phyloP scores from a whole-genome alignment of 305 asterid species.

The Solanum hybrid region DNA sequence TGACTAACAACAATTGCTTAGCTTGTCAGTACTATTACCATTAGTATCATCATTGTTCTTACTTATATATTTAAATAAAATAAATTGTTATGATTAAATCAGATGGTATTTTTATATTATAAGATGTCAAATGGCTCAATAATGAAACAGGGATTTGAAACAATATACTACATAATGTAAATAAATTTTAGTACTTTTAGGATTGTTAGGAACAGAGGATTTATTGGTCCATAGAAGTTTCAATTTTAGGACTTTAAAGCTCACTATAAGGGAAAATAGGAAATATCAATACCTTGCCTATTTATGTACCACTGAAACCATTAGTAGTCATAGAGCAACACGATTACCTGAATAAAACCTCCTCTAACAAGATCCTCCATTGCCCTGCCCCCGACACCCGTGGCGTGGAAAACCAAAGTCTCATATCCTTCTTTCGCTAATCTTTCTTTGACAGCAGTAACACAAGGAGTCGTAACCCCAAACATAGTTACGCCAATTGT shows the following conservation, averaged over 20 bases:
- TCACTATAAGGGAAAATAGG: neutral
- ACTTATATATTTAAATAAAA: neutral
- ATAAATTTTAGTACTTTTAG: neutral
- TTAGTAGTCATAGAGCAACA: neutral
- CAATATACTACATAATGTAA: neutral
- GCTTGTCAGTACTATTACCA: neutral
- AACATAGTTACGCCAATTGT: conserved; percentile 93
- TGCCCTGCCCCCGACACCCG: conserved; percentile 99
- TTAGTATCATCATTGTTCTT: neutral
- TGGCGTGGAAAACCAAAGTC: conserved; percentile 84
- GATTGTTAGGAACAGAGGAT: neutral
- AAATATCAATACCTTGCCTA: neutral
- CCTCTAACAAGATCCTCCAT: conserved; percentile 94
- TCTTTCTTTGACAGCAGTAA: conserved; percentile 75
- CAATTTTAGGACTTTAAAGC: neutral
- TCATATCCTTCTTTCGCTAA: conserved; percentile 75
- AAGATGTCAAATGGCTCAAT: neutral
- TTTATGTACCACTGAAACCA: neutral
- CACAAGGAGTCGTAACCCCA: conserved; percentile 93
- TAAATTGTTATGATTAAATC: neutral
- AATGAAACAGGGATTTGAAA: neutral
- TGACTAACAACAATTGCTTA: neutral
- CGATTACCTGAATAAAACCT: conserved; percentile 76
- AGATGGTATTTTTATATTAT: neutral
- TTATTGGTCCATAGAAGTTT: neutral